Evolutionary conservation across 768 basidiomycete species (phyloP).

Genomic region (Leccinellum luteum): DNA sequence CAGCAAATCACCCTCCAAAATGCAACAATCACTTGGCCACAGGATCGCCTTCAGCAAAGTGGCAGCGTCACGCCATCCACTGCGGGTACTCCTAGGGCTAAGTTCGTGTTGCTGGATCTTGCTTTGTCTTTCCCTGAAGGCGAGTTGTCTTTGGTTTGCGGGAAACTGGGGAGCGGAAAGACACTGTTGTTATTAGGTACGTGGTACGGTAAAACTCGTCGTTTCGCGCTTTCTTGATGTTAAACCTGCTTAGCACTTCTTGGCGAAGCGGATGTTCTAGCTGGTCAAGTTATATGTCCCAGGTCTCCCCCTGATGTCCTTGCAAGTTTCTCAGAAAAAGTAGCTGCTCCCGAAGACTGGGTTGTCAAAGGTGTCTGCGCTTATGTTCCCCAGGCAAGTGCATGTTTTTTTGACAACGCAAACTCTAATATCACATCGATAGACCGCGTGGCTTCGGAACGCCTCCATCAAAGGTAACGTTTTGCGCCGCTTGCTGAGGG

Average conservation of each 20-base stretch:
- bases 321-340: constrained; percentile 50
- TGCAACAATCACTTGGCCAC: constrained; percentile 90
- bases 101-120: constrained; percentile 80
- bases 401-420: constrained; percentile 2
- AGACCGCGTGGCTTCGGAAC: constrained; percentile 70
- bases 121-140: constrained; percentile 75
- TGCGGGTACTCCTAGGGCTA: constrained; percentile 69
- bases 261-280: constrained; percentile 54
- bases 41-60: constrained; percentile 53
- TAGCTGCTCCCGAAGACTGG: constrained; percentile 61
- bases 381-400: constrained; percentile 74
- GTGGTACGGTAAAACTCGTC: neutral
- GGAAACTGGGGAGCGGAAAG: constrained; percentile 88
- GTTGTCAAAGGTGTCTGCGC: constrained; percentile 75
- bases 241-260: constrained; percentile 54
- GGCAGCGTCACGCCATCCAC: constrained; percentile 50
- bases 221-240: constrained; percentile 9
- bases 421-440: constrained; percentile 6
- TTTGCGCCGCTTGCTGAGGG: constrained; percentile 22
- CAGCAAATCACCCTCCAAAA: constrained; percentile 71
- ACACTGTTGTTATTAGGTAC: constrained; percentile 73
- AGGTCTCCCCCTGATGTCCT: constrained; percentile 81
- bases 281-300: constrained; percentile 80
- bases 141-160: constrained; percentile 80
- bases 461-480: constrained; percentile 44